phyloP scores from a whole-genome alignment of 106 monocot genomes.

The Dactylorhiza incarnata region DNA sequence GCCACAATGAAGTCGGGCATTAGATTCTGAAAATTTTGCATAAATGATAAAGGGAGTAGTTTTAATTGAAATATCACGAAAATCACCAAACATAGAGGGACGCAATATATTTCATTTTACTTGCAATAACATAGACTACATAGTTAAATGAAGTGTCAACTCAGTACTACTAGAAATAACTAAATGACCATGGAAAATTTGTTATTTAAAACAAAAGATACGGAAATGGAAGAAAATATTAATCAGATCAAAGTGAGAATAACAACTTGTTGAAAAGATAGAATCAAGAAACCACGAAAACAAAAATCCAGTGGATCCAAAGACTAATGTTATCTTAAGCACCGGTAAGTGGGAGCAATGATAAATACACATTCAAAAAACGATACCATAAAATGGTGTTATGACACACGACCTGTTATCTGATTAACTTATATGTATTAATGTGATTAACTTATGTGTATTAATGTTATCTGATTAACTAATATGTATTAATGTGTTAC shows the following conservation, averaged over 20 bases:
- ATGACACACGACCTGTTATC: no score
- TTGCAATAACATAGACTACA: background rate
- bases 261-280: background rate
- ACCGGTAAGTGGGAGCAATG: background rate
- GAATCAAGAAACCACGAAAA: background rate
- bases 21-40: background rate
- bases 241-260: background rate
- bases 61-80: background rate
- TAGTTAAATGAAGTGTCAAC: background rate
- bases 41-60: background rate
- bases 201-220: background rate
- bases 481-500: no score
- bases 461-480: no score
- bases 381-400: background rate
- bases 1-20: background rate
- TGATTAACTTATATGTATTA: no score
- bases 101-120: background rate
- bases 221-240: slow-evolving; percentile 2
- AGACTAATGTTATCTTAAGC: background rate
- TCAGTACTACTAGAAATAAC: background rate
- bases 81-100: background rate
- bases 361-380: background rate
- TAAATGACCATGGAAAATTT: background rate
- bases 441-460: no score
- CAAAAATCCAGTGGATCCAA: background rate